Percentiles rank a stretch among this genome's conserved stretches.
Evolutionary conservation across 257 asterid species (phyloP).

Genomic region (Solanum dulcamara): DNA sequence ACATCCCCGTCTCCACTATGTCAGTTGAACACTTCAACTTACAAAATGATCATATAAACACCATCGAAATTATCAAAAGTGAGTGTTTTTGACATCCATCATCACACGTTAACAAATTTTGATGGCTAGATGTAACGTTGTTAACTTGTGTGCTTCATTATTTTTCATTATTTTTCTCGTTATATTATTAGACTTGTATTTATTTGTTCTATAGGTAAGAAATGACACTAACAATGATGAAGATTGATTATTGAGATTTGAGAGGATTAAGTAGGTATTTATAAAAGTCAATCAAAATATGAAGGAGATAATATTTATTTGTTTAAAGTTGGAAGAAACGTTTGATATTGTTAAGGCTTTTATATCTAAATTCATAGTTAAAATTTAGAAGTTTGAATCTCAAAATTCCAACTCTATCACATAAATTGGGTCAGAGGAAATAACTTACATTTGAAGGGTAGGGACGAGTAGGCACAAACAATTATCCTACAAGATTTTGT

Average conservation of each 20-base stretch:
- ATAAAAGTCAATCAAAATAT: too few relatives aligned
- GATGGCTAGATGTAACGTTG: not conserved
- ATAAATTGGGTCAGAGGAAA: too few relatives aligned
- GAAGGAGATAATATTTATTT: not conserved
- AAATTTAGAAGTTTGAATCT: too few relatives aligned
- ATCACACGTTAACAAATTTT: not conserved
- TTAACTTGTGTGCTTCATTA: not conserved
- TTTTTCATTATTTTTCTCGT: not conserved
- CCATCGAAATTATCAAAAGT: not conserved
- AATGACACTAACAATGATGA: not conserved
- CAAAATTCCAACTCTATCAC: too few relatives aligned
- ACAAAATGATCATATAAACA: too few relatives aligned
- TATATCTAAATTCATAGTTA: too few relatives aligned
- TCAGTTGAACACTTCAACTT: too few relatives aligned
- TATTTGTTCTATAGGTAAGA: not conserved
- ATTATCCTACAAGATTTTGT: not conserved
- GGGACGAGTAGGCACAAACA: too few relatives aligned
- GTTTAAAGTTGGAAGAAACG: not conserved
- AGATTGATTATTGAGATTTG: not conserved
- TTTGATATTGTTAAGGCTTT: too few relatives aligned
- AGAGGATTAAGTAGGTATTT: not conserved
- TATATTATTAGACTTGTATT: too few relatives aligned
- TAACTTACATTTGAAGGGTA: too few relatives aligned
- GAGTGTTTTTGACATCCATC: not conserved
- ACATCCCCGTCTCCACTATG: too few relatives aligned